A percentile compares a stretch with the other conserved stretches of the same genome.
Conservation (phyloP, 2,329 filamentous ascomycete species). For the Chaetomium strumarium region DNA sequence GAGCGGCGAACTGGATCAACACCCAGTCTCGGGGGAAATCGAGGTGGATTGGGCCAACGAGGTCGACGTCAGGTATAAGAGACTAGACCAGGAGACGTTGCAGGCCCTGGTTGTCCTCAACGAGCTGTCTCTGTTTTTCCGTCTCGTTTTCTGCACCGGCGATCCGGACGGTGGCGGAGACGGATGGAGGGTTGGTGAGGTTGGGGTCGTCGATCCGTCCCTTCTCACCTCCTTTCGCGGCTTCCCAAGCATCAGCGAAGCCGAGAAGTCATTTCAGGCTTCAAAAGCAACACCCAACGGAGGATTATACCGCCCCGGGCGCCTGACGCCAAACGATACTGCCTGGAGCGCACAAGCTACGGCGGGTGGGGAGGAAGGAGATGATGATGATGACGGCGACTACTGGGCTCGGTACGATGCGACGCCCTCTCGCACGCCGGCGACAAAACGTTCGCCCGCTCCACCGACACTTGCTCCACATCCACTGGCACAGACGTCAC, state of each 20-base stretch:
- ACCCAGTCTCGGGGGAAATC: conserved; percentile 73
- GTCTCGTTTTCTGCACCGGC: conserved; percentile 63
- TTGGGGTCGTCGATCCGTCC: conserved; percentile 51
- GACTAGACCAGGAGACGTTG: conserved; percentile 70
- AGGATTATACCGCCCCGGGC: conserved; percentile 14
- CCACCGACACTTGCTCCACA: conserved; percentile 45
- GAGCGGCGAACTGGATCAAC: conserved; percentile 64
- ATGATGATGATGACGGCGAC: conserved; percentile 66
- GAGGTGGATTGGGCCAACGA: conserved; percentile 67
- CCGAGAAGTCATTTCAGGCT: conserved; percentile 50
- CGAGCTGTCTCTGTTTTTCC: conserved; percentile 55
- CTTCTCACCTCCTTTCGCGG: conserved; percentile 52
- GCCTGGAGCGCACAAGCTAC: conserved; percentile 20
- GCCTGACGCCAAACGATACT: conserved; percentile 1
- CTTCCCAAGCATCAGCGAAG: conserved; percentile 48
- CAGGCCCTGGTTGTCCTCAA: conserved; percentile 59
- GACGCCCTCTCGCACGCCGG: conserved; percentile 61
- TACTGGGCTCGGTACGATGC: conserved; percentile 78
- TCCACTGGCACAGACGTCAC: conserved; percentile 27
- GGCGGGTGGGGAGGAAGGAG: conserved; percentile 41
- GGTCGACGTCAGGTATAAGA: conserved; percentile 55
- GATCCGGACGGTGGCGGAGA: conserved; percentile 52
- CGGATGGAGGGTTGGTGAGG: conserved; percentile 68
- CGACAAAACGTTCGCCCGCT: conserved; percentile 56
- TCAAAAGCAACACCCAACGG: conserved; percentile 11